Conservation (phyloP, 2,329 filamentous ascomycete species). For the Podosphaera leucotricha region DNA sequence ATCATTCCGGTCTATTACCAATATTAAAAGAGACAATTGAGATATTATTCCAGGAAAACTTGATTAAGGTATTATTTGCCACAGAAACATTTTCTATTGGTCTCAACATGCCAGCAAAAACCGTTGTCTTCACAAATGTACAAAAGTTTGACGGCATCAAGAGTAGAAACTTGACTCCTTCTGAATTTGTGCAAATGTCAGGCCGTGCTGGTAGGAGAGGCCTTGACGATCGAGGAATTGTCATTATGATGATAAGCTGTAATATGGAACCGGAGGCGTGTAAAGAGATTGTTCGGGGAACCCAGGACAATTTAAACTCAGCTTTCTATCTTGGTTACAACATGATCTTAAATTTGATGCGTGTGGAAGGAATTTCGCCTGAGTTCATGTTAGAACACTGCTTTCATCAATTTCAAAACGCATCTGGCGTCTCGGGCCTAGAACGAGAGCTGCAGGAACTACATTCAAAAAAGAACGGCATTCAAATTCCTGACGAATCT, state of each 20-base stretch:
- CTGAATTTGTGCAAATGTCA: constrained; percentile 97
- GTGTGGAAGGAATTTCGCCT: constrained; percentile 97
- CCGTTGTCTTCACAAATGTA: constrained; percentile 94
- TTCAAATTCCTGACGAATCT: constrained; percentile 63
- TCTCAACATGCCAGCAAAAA: constrained; percentile 97
- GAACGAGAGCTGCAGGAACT: constrained; percentile 65
- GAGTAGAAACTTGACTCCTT: constrained; percentile 68
- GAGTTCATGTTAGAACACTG: constrained; percentile 98
- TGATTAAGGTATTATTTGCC: constrained; percentile 94
- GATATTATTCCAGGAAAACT: constrained; percentile 90
- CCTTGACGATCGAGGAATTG: constrained; percentile 90
- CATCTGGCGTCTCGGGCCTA: constrained; percentile 57
- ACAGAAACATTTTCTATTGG: constrained; percentile 98
- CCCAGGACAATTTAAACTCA: constrained; percentile 92
- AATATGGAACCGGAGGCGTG: constrained; percentile 89
- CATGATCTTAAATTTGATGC: constrained; percentile 90
- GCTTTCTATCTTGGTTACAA: constrained; percentile 97
- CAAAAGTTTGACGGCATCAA: constrained; percentile 78
- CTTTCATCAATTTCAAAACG: constrained; percentile 96
- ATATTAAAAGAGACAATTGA: constrained; percentile 98
- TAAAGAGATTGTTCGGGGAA: constrained; percentile 83
- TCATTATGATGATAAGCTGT: constrained; percentile 98
- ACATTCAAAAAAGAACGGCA: constrained; percentile 47
- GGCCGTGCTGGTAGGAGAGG: constrained; percentile 90
- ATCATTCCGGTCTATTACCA: constrained; percentile 84